Conservation (phyloP, 371 early-diverging fungal genomes). For the Mucor ambiguus region DNA sequence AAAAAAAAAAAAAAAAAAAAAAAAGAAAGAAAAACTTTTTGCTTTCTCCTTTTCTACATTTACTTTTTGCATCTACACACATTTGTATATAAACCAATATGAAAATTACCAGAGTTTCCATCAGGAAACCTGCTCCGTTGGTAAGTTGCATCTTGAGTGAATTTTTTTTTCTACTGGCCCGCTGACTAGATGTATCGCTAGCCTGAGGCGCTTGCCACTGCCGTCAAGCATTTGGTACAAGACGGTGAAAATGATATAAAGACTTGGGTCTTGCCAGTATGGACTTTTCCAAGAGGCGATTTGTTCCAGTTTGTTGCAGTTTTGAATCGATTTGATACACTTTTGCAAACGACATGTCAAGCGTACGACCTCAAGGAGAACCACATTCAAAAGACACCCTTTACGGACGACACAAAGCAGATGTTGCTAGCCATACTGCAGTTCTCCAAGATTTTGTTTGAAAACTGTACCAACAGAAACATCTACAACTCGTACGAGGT, state of each 20-base stretch:
- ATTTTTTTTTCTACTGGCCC: neutral
- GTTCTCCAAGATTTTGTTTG: constrained; percentile 81
- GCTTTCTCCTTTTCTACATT: neutral
- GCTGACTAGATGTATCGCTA: constrained; percentile 15
- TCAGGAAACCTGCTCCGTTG: constrained; percentile 13
- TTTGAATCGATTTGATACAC: constrained; percentile 90
- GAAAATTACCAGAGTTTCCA: constrained; percentile 16
- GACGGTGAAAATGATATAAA: constrained; percentile 61
- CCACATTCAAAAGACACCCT: constrained; percentile 58
- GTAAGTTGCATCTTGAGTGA: neutral
- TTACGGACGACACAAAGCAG: constrained; percentile 53
- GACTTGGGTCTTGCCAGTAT: constrained; percentile 53
- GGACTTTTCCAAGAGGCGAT: constrained; percentile 87
- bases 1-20: neutral
- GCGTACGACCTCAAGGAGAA: constrained; percentile 55
- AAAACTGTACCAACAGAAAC: constrained; percentile 92
- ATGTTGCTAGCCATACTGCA: constrained; percentile 70
- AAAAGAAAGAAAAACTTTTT: neutral
- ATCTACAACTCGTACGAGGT: constrained; percentile 94
- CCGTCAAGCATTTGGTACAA: constrained; percentile 56
- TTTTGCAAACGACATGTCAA: constrained; percentile 69
- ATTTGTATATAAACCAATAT: constrained; percentile 4
- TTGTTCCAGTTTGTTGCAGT: constrained; percentile 94
- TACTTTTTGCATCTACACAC: neutral
- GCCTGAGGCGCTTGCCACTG: constrained; percentile 50